These are phyloP conservation scores for Haemoproteus tartakovskyi DNA, from an alignment of 169 alveolate genomes.

Conservation along the genomic window DNA sequence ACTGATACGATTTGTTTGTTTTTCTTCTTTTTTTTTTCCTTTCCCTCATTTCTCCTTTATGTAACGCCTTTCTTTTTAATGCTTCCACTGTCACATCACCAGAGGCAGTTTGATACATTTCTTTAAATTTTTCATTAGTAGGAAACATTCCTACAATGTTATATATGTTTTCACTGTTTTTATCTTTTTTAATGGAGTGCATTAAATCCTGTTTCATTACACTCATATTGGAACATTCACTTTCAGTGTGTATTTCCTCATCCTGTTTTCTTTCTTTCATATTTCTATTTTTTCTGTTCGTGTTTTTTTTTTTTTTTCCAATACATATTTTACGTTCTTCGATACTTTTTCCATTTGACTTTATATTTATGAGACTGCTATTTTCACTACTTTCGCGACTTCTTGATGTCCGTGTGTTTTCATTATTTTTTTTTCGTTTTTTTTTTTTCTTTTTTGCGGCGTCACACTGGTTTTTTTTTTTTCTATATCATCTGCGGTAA, in stretches of 20 bases:
- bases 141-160: background rate
- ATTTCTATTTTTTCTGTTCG: background rate
- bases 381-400: background rate
- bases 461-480: background rate
- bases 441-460: background rate
- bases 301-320: background rate
- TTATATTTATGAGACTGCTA: background rate
- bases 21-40: background rate
- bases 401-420: too few relatives aligned
- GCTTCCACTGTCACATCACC: too few relatives aligned
- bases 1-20: too few relatives aligned
- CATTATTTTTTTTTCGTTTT: too few relatives aligned
- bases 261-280: background rate
- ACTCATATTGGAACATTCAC: background rate
- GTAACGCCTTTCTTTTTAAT: background rate
- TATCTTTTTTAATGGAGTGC: background rate
- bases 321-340: too few relatives aligned
- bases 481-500: background rate
- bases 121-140: too few relatives aligned
- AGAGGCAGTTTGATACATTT: too few relatives aligned
- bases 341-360: background rate
- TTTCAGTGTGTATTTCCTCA: background rate
- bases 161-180: background rate
- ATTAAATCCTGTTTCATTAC: too few relatives aligned
- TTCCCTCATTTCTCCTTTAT: conserved; percentile 1